Percentiles rank a stretch among this genome's conserved stretches.
Conservation (phyloP, 768 basidiomycete species). For the Mycena sanguinolenta region DNA sequence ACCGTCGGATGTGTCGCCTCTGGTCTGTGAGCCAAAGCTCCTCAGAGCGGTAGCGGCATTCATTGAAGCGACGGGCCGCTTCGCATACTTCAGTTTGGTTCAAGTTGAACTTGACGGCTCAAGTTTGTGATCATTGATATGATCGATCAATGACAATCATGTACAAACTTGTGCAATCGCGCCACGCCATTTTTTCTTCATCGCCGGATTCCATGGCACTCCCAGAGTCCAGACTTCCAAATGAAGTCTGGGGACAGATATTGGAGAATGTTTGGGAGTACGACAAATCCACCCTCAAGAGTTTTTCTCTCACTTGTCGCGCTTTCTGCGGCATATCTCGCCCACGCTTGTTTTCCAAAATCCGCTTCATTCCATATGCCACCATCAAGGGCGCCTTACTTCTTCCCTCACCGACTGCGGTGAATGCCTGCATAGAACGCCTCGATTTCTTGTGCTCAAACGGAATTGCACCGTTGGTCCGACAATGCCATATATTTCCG, state of each 20-base stretch:
- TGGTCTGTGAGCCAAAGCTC: too few species aligned
- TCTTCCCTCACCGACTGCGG: neutral
- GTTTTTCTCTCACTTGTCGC: conserved; percentile 10
- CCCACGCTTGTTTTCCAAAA: conserved; percentile 1
- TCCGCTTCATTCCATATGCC: conserved; percentile 2
- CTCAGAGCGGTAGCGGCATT: too few species aligned
- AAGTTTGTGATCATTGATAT: too few species aligned
- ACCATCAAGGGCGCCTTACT: neutral
- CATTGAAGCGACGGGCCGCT: too few species aligned
- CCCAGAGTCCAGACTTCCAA: too few species aligned
- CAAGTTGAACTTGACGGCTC: too few species aligned
- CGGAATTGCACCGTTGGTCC: conserved; percentile 16
- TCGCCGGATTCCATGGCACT: too few species aligned
- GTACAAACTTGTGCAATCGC: too few species aligned
- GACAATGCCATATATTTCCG: neutral
- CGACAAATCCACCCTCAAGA: neutral
- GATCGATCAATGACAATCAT: too few species aligned
- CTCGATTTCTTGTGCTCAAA: conserved; percentile 8
- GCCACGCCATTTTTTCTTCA: too few species aligned
- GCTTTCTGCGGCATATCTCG: neutral
- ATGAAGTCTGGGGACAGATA: conserved; percentile 5
- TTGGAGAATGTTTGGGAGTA: neutral
- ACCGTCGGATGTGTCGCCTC: too few species aligned
- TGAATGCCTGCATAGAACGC: conserved; percentile 7
- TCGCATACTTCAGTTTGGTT: too few species aligned